Percentiles rank a stretch among this genome's conserved stretches.
Conservation (phyloP, 441 rosid species). For the Gossypium lobatum region DNA sequence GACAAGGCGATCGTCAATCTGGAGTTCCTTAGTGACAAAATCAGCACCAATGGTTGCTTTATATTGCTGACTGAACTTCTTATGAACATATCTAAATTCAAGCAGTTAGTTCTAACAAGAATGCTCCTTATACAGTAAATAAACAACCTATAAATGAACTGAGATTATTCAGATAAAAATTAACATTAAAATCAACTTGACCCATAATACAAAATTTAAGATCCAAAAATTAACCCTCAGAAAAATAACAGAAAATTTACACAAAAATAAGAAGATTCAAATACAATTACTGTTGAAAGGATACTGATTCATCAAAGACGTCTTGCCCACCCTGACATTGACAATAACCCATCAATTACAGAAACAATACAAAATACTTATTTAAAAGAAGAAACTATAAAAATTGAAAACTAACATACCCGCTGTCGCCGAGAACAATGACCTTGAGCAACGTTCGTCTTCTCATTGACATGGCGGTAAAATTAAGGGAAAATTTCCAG, state of each 20-base stretch:
- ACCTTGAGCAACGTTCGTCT: conserved; percentile 93
- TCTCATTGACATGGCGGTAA: conserved; percentile 55
- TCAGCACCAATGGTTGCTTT: conserved; percentile 99
- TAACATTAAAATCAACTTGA: neutral
- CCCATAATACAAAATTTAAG: neutral
- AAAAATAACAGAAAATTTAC: neutral
- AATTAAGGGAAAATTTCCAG: neutral
- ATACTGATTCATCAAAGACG: conserved; percentile 99
- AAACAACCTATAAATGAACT: neutral
- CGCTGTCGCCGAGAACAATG: conserved; percentile 97
- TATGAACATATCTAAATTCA: conserved; percentile 73
- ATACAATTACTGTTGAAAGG: conserved; percentile 26
- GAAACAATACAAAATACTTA: neutral
- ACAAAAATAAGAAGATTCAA: neutral
- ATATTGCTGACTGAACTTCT: conserved; percentile 92
- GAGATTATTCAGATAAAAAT: neutral
- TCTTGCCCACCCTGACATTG: conserved; percentile 86
- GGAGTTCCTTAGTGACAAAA: conserved; percentile 94
- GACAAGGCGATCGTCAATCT: conserved; percentile 82
- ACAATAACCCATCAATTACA: conserved; percentile 5
- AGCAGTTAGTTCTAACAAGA: conserved; percentile 25
- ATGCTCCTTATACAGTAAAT: neutral
- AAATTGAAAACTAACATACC: conserved; percentile 35
- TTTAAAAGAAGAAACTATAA: neutral
- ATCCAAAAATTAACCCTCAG: neutral